A percentile compares a stretch with the other conserved stretches of the same genome.
phyloP scores from a whole-genome alignment of 2,329 filamentous ascomycete species.

The Tolypocladium ophioglossoides region DNA sequence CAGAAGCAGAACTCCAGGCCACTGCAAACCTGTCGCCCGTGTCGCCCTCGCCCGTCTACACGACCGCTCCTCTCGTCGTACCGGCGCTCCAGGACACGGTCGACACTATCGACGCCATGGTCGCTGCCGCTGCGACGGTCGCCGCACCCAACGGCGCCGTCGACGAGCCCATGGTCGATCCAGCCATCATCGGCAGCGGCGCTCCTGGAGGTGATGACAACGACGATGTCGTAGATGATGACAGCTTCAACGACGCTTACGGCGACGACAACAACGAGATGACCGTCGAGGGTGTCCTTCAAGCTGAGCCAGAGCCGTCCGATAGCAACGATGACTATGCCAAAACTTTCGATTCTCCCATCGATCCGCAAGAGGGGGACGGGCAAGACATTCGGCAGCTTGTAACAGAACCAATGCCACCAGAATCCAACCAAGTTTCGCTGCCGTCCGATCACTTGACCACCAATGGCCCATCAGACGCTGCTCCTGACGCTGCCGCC shows the following conservation, averaged over 20 bases:
- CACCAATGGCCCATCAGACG: slow-evolving; percentile 18
- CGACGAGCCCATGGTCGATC: slow-evolving; percentile 20
- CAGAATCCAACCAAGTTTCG: slow-evolving; percentile 32
- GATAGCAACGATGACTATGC: slow-evolving; percentile 38
- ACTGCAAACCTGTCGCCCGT: slow-evolving; percentile 41
- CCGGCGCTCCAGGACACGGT: slow-evolving; percentile 42
- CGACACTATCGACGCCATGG: slow-evolving; percentile 38
- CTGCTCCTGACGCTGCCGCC: slow-evolving; percentile 15
- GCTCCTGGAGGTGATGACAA: slow-evolving; percentile 22
- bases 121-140: slow-evolving; percentile 18
- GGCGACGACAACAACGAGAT: slow-evolving; percentile 19
- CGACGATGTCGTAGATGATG: slow-evolving; percentile 31
- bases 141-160: slow-evolving; percentile 13
- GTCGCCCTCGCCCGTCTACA: slow-evolving; percentile 38
- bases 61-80: slow-evolving; percentile 34
- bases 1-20: slow-evolving; percentile 37
- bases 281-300: slow-evolving; percentile 10
- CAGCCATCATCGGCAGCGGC: slow-evolving; percentile 13
- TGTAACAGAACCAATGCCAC: slow-evolving; percentile 31
- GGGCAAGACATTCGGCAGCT: slow-evolving; percentile 22
- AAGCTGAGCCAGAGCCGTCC: slow-evolving; percentile 17
- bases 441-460: slow-evolving; percentile 27
- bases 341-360: slow-evolving; percentile 39
- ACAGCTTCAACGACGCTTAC: slow-evolving; percentile 38
- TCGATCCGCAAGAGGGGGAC: slow-evolving; percentile 24